Conservation (phyloP, 768 basidiomycete species). For the Terana coerulea region DNA sequence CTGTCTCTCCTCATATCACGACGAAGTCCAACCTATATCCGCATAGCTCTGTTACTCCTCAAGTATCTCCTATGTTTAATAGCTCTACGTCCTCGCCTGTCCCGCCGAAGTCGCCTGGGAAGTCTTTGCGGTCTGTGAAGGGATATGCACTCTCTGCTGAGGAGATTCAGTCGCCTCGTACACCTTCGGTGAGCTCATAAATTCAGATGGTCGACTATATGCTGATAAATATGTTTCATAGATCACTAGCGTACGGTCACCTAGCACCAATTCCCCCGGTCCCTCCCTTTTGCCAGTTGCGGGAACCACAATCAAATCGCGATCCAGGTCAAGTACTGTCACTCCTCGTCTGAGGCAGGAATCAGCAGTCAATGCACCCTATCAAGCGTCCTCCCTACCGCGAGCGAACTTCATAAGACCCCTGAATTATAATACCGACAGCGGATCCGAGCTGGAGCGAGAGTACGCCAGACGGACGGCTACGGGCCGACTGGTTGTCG, state of each 20-base stretch:
- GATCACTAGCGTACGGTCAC: slow-evolving; percentile 5
- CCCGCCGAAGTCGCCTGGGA: neutral
- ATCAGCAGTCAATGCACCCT: neutral
- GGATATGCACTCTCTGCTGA: neutral
- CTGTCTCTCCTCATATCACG: neutral
- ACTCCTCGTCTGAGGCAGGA: neutral
- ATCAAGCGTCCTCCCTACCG: neutral
- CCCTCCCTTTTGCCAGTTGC: neutral
- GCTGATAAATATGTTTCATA: neutral
- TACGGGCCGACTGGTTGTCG: slow-evolving; percentile 19
- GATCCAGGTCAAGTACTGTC: neutral
- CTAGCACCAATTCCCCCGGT: neutral
- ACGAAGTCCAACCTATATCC: slow-evolving; percentile 8
- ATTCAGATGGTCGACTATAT: no score
- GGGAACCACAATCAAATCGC: neutral
- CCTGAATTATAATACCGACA: slow-evolving; percentile 14
- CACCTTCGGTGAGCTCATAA: neutral
- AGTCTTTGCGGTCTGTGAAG: slow-evolving; percentile 8
- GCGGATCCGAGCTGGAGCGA: slow-evolving; percentile 22
- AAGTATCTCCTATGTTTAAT: neutral
- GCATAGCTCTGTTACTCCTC: neutral
- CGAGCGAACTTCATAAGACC: neutral
- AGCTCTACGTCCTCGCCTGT: neutral
- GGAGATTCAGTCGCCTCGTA: neutral
- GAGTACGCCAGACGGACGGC: slow-evolving; percentile 10